Evolutionary conservation across 495 filamentous ascomycete species (phyloP), one percentile per base, ranked within the genome.

Genomic region (Neurospora tetrasperma): DNA sequence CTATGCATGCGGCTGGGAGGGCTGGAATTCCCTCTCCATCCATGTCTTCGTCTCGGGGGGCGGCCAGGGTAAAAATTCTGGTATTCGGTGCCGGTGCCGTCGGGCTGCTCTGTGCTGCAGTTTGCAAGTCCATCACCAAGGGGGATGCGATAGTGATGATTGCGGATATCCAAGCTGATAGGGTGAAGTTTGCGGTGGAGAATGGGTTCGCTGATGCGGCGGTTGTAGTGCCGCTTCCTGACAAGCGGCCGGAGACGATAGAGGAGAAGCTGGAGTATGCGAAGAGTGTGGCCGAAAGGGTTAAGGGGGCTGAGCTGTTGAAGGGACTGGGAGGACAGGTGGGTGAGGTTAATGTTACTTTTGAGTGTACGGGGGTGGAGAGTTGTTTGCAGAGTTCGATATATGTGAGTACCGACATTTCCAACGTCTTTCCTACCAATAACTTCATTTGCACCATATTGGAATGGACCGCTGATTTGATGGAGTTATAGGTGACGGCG

Each of bases 311-410:
- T 0, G 77, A 76, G 1, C 35, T 38, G 8, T 74, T 80, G 0
- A 70, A 76, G 18, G 43, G 18, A 20, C 9, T 4, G 83, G 42
- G 38, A 1, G 9, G 78, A 44, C 69, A 73, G 0, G 74, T 86
- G 0, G 86, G 88, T 0, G 92, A 93, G 71, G 90, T 94, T 9
- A 88, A 89, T 75, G 90, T 89, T 5, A 92, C 94, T n/a, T 97
- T 93, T 79, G 95, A 98, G 80, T 97, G 95, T 79, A 97, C 95
- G 0, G 95, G 95, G 39, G 93, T 94, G 5, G 93, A 95, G 69
- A 86, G 90, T 4, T 97, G 94, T 76, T 84, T 96, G 62, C 94
- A 97, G 80, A 88, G 91, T n/a, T 89, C 92, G 10, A 97, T 98
- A 74, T 97, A 94, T 78, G 92, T 87, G 74, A 81, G 81, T 77